A percentile compares a stretch with the other conserved stretches of the same genome.
Evolutionary conservation across 140 eudicot species (phyloP).

Genomic region (Flaveria floridana): DNA sequence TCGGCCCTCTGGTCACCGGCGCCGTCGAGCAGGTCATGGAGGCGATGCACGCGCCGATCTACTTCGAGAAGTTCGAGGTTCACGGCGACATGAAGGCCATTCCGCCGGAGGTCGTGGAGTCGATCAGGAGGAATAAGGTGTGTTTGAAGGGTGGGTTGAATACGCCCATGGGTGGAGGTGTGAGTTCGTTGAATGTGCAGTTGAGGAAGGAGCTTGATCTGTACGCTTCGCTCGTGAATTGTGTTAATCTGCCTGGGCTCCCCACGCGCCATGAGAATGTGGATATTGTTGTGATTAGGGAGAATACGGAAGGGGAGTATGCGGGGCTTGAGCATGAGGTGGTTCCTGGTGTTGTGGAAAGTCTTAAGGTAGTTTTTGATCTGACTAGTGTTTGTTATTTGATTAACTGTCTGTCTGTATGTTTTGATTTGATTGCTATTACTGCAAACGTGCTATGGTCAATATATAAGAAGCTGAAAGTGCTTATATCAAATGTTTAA

Average conservation of each 20-base stretch:
- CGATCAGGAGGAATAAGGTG: constrained; percentile 71
- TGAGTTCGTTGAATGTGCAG: constrained; percentile 73
- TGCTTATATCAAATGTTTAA: not conserved
- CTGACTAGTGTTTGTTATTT: not conserved
- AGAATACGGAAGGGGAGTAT: constrained; percentile 94
- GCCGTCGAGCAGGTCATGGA: constrained; percentile 83
- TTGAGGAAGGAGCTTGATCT: constrained; percentile 86
- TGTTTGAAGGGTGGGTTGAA: constrained; percentile 83
- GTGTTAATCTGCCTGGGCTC: constrained; percentile 72
- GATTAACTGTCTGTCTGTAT: not conserved
- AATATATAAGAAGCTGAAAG: not conserved
- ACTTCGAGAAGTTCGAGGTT: constrained; percentile 52
- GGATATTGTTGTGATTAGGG: constrained; percentile 88
- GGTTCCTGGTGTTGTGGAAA: constrained; percentile 89
- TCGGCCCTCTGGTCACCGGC: constrained; percentile 85
- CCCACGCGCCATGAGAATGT: constrained; percentile 81
- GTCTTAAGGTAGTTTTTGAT: constrained; percentile 62
- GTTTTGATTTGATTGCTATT: not conserved
- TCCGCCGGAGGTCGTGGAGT: constrained; percentile 56
- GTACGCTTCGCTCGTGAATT: constrained; percentile 78
- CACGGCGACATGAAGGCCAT: constrained; percentile 59
- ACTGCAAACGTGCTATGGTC: not conserved
- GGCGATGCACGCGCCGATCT: constrained; percentile 71
- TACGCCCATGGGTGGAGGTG: constrained; percentile 93
- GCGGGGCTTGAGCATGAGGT: constrained; percentile 92